Evolutionary conservation across 441 rosid species (phyloP), one percentile per base, ranked within the genome.

Genomic region (Pelargonium citronellum): DNA sequence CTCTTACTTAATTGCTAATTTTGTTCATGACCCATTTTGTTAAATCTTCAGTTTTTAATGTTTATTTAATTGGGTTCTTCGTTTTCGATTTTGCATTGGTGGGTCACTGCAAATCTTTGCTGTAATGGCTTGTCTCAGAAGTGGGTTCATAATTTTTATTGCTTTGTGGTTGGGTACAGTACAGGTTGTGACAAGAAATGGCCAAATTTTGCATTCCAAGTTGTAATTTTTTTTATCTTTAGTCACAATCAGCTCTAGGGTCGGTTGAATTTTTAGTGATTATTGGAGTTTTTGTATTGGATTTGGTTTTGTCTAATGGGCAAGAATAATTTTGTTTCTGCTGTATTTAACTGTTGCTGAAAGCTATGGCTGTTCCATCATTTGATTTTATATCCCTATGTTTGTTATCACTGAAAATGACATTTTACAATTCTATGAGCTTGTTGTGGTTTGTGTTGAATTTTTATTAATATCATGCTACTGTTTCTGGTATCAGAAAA

Each of bases 11-110:
- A 41, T 71, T 37, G 11, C 68, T 70, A 5, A 1, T 7, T 64
- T 57, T 57, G 27, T 7, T 57, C 51, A 71, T 82, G 67, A 3
- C 79, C 80, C 74, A 49, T 82, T 85, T 82, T 85, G 83, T 85
- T 76, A 76, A 62, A 66, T 78, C 70, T 72, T 49, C 8, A 44
- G 57, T 8, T 64, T 74, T 57, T 22, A 69, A 37, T 73, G 75
- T 69, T n/a, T 53, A 43, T 71, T 55, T 77, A 64, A 46, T 67
- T 55, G 66, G 68, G 74, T 46, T 46, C 13, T 67, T 13, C 75
- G 15, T 9, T 58, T 76, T 77, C 65, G 60, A 37, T 44, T 9
- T n/a, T 22, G 7, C 13, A 55, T 51, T n/a, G 69, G 83, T 77
- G 74, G 87, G 82, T 76, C 78, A 47, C 12, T 37, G 69, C 51